Base-by-base conservation (phyloP, 2,329 filamentous ascomycete species). In the Ophiostoma pallidulum region DNA sequence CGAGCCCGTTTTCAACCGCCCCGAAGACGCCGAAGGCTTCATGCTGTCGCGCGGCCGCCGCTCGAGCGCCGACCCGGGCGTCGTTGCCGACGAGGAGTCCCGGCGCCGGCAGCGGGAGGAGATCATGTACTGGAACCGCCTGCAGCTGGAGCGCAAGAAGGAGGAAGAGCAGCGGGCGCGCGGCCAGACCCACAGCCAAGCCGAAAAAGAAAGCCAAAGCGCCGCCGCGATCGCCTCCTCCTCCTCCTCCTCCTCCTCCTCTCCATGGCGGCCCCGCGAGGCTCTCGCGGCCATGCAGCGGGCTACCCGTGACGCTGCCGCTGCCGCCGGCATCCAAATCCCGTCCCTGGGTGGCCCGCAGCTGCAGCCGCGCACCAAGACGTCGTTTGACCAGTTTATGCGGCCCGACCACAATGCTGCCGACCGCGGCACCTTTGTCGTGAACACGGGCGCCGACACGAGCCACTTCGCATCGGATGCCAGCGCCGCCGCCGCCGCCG, bases 11-110 rank as follows among this genome's bases (percentile, higher is more conserved):
- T 82, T 81, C 62, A 83, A 83, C 60, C 67, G 79, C 12, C 79
- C 79, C 44, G 79, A 83, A 59, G 79, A 83, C 61, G 78, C 78
- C 49, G 73, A 82, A 47, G 79, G 78, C 8, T 82, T 82, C 58
- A 59, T 80, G 48, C 64, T 72, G 55, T 77, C 76, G 8, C 65
- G 69, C n/a, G 65, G 66, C 22, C n/a, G 41, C 35, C 12, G 14
- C 2, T n/a, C 41, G 2, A 65, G 62, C 18, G 55, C 55, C 43
- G 67, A 73, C 28, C 58, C 65, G 2, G 74, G 68, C 14, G 71
- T 82, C 19, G 78, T 80, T 29, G 78, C 77, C 47, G 79, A 83
- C 54, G 77, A 81, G 44, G 79, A 78, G 54, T 75, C 71, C 19
- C 71, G 74, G 45, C 72, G 74, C 54, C 68, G 76, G 49, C 79